These are phyloP conservation scores for Rhododendron griersonianum DNA, from an alignment of 148 eudicot species.

Conservation along the genomic window DNA sequence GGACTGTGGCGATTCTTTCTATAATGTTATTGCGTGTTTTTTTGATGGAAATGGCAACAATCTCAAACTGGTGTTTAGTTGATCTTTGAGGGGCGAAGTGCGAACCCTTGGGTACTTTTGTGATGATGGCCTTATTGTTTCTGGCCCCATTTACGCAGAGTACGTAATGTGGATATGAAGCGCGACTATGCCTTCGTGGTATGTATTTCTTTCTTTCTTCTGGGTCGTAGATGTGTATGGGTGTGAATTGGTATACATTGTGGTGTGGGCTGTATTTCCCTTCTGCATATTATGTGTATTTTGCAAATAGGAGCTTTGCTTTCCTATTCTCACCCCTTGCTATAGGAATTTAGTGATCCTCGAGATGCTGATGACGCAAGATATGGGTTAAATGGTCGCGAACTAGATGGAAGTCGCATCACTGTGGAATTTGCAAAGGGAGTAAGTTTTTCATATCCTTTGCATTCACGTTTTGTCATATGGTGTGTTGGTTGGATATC, in stretches of 20 bases:
- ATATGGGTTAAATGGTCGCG: slow-evolving; percentile 55
- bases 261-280: neutral
- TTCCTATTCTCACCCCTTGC: slow-evolving; percentile 12
- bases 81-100: slow-evolving; percentile 67
- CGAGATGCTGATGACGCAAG: slow-evolving; percentile 81
- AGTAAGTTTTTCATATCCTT: slow-evolving; percentile 26
- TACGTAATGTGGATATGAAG: slow-evolving; percentile 88
- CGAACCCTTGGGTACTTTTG: slow-evolving; percentile 66
- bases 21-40: slow-evolving; percentile 67
- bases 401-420: slow-evolving; percentile 63
- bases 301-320: slow-evolving; percentile 21
- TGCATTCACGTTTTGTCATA: neutral
- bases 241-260: neutral
- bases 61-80: slow-evolving; percentile 85
- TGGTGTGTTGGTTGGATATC: neutral
- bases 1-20: slow-evolving; percentile 74
- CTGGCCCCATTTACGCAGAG: slow-evolving; percentile 83
- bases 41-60: slow-evolving; percentile 65
- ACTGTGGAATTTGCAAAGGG: slow-evolving; percentile 62
- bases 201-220: slow-evolving; percentile 24
- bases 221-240: neutral
- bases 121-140: slow-evolving; percentile 83
- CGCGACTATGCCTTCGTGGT: slow-evolving; percentile 82
- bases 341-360: slow-evolving; percentile 71
- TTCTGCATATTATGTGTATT: neutral